phyloP scores from a whole-genome alignment of 2,329 filamentous ascomycete species.

The Metarhizium brunneum region DNA sequence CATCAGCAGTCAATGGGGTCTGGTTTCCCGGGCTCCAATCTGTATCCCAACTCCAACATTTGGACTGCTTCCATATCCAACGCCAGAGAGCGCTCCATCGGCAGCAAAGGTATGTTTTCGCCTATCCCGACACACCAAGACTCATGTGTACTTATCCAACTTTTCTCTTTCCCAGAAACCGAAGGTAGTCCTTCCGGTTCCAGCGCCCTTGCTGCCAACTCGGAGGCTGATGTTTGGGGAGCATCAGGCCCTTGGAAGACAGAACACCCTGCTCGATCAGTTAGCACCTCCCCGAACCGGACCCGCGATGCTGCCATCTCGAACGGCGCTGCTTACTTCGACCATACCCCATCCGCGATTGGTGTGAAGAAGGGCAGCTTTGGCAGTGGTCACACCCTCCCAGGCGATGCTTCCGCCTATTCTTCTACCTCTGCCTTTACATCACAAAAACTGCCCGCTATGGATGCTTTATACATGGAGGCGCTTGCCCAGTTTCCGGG shows the following conservation, averaged over 20 bases:
- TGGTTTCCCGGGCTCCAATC: conserved; percentile 23
- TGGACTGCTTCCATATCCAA: conserved; percentile 31
- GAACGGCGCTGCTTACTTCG: conserved; percentile 35
- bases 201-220: conserved; percentile 57
- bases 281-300: conserved; percentile 50
- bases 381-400: conserved; percentile 13
- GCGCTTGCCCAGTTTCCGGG: conserved; percentile 19
- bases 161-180: conserved; percentile 13
- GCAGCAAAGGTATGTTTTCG: conserved; percentile 36
- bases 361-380: conserved; percentile 24
- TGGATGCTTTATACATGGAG: conserved; percentile 33
- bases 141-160: conserved; percentile 6
- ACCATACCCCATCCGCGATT: conserved; percentile 34
- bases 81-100: conserved; percentile 31
- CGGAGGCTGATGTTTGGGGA: conserved; percentile 57
- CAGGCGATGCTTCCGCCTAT: conserved; percentile 17
- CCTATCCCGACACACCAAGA: not conserved
- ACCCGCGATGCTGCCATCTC: conserved; percentile 38
- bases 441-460: conserved; percentile 22
- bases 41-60: conserved; percentile 27
- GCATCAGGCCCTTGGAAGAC: conserved; percentile 48
- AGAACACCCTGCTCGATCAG: conserved; percentile 33
- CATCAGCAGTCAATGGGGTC: conserved; percentile 31
- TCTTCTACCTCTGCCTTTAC: conserved; percentile 12
- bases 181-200: conserved; percentile 51